phyloP scores from a whole-genome alignment of 306 rosid genomes.

The Arachis stenosperma region DNA sequence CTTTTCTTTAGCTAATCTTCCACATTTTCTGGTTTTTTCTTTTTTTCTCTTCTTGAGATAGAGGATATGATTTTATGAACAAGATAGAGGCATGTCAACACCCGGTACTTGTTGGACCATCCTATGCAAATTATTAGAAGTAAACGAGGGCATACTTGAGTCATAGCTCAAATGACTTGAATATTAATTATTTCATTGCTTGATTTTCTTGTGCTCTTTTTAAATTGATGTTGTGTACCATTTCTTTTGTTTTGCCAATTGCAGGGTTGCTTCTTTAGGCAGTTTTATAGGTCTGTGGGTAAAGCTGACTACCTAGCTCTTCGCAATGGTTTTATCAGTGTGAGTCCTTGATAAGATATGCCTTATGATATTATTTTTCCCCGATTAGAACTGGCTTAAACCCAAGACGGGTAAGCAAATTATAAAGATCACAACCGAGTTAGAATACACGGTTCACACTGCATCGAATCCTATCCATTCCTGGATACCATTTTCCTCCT shows the following conservation, averaged over 20 bases:
- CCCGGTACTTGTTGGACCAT: conserved; percentile 6
- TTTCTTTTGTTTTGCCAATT: conserved; percentile 32
- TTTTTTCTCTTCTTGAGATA: conserved; percentile 9
- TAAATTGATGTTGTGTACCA: not conserved
- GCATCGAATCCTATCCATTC: too few relatives aligned
- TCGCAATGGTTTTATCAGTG: conserved; percentile 92
- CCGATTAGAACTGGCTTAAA: too few relatives aligned
- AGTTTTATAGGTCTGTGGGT: conserved; percentile 84
- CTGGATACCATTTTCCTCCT: too few relatives aligned
- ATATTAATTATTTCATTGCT: not conserved
- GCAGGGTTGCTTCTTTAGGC: conserved; percentile 92
- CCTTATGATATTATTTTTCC: not conserved
- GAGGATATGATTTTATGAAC: not conserved
- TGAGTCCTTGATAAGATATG: conserved; percentile 50
- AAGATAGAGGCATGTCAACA: not conserved
- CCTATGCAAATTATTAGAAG: conserved; percentile 7
- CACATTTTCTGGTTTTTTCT: conserved; percentile 16
- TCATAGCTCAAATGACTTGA: conserved; percentile 1
- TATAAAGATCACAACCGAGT: too few relatives aligned
- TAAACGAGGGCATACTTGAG: not conserved
- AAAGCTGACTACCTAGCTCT: conserved; percentile 82
- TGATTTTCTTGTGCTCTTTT: conserved; percentile 14
- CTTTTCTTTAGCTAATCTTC: conserved; percentile 24
- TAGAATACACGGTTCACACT: too few relatives aligned
- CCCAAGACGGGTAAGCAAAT: too few relatives aligned